Base-by-base conservation (phyloP, 208 protist species). In the Trypanosoma congolense region DNA sequence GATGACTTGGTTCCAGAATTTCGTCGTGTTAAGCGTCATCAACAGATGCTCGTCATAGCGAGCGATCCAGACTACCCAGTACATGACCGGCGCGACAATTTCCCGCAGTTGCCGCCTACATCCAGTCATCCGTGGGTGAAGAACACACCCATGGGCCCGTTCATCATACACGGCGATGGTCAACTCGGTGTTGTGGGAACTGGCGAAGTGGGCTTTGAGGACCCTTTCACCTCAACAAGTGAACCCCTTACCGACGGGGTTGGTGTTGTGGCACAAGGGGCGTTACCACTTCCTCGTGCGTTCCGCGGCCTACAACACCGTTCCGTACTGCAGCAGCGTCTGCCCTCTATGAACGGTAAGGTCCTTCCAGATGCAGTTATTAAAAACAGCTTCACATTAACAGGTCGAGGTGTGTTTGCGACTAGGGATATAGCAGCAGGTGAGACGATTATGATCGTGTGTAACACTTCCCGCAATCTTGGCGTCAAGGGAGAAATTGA, bases 151-250 rank as follows among this genome's bases (percentile, higher is more conserved):
- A 81, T 80, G 24, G 87, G 87, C 0, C 71, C 72, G 8, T 65
- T 78, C 62, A 86, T 94, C 46, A 45, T 81, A 28, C 87, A 94
- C 63, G 87, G 87, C 9, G 87, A 94, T 54, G 87, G 87, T 0
- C 81, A 90, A 49, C 69, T 89, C 45, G 44, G 61, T 42, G 60
- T 83, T 33, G 65, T 69, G 25, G 86, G 86, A 16, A 87, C 76
- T 0, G 87, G 87, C 16, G 80, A 94, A 63, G 83, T 94, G 5
- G 83, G 83, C 58, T 94, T 94, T 60, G 81, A 90, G 24, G 66
- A 74, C 47, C 38, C 63, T 35, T 33, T 43, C n/a, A 38, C 48
- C 3, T 24, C 28, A 31, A 54, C 30, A 14, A 36, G 16, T 48
- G 28, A 36, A 58, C 18, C 33, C 42, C 26, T 16, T 36, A 35